phyloP scores from a whole-genome alignment of 2,329 filamentous ascomycete species.

The Alternaria ventricosa region DNA sequence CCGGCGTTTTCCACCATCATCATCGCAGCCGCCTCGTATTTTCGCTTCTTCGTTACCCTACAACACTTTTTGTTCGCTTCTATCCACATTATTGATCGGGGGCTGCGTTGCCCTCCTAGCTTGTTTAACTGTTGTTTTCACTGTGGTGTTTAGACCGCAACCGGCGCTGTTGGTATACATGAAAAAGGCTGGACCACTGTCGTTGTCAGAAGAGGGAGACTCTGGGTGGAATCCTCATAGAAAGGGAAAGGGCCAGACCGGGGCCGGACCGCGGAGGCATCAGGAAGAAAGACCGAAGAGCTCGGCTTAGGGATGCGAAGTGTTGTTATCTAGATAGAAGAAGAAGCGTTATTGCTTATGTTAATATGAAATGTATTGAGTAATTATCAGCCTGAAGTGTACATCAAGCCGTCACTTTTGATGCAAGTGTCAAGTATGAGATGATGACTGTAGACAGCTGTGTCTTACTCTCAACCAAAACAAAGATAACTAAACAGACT shows the following conservation, averaged over 20 bases:
- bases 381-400: neutral
- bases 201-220: neutral
- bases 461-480: neutral
- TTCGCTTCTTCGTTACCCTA: conserved; percentile 5
- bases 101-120: conserved; percentile 3
- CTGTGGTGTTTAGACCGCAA: neutral
- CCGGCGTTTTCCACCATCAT: conserved; percentile 24
- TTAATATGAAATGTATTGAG: conserved; percentile 7
- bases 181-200: conserved; percentile 7
- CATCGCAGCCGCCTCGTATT: conserved; percentile 23
- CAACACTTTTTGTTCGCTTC: conserved; percentile 11
- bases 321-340: neutral
- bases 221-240: neutral
- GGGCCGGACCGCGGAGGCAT: neutral
- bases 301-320: neutral
- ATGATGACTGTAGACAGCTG: neutral
- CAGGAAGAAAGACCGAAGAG: neutral
- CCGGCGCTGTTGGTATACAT: conserved; percentile 11
- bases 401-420: neutral
- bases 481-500: neutral
- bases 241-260: conserved; percentile 1
- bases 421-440: neutral
- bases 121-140: conserved; percentile 15
- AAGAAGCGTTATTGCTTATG: conserved; percentile 5
- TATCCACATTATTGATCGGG: conserved; percentile 12